Base-by-base conservation (phyloP, 768 basidiomycete genomes). In the Collybia sp. region DNA sequence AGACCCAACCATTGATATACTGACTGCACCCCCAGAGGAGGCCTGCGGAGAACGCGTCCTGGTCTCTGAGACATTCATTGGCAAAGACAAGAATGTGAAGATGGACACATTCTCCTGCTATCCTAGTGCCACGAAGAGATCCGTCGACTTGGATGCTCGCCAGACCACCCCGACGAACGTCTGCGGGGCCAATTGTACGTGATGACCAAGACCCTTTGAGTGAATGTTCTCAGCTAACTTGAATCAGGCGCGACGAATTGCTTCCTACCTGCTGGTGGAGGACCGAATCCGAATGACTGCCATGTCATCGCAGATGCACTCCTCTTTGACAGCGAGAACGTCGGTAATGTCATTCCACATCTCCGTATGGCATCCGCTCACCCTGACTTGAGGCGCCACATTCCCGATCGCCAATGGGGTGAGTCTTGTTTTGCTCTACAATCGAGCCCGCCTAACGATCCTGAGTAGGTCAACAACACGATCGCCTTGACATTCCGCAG, bases 221-320 rank as follows among this genome's bases (percentile, higher is more conserved):
- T 32, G 17, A 12, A n/a, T n/a, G n/a, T n/a, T n/a, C n/a, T n/a
- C n/a, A n/a, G n/a, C n/a, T n/a, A n/a, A n/a, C n/a, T n/a, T n/a
- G n/a, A 8, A 8, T 8, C 25, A 70, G 71, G 72, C 50, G 58
- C 49, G 47, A 72, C 67, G 5, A 69, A 71, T 57, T 77, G 73
- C 63, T 77, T 74, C 64, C 47, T 53, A 10, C 70, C 71, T 2
- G 51, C 70, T 2, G 73, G 71, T 15, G 72, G 72, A 53, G 76
- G 73, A 30, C 75, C 1, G 61, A 73, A n/a, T 57, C 71, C 72
- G 2, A 69, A 70, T 46, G 72, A 78, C 15, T 76, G 72, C 49
- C 59, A 68, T 55, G 61, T 77, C 43, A 76, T 79, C 47, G 67
- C 73, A 4, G 73, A 76, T 45, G 75, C 75, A 4, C 52, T 77